Base-by-base conservation (phyloP, 1,284 basidiomycete species). In the Sphagnurus paluster region DNA sequence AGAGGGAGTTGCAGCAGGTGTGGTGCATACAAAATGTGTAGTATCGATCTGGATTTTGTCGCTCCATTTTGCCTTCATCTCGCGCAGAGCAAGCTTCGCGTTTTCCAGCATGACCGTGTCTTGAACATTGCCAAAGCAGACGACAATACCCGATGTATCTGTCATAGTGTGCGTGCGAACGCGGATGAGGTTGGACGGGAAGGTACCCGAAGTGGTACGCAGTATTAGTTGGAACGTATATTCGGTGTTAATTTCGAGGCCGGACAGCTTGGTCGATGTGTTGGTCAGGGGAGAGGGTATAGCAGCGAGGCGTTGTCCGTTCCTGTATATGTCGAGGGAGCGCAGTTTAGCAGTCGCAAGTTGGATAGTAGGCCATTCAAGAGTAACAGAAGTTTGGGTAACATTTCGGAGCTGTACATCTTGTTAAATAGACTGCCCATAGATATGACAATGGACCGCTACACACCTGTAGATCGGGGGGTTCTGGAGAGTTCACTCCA, bases 21-120 rank as follows among this genome's bases (percentile, higher is more conserved):
- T 92, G 2, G 92, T 95, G 62, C 93, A 96, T 28, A 97, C 93
- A 57, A 96, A 97, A 65, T 98, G 94, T 0, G 93, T 96, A 4
- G 94, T 97, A 60, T 97, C 94, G 48, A 98, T 94, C 69, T 95
- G 91, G 20, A 99, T 94, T 56, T 85, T 87, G 54, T 95, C 89
- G 56, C 86, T 90, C 83, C 87, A 93, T 53, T 87, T 87, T 0
- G 90, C 94, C 17, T 77, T 78, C 84, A 98, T 95, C 56, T 90
- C 84, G 35, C 75, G 62, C 41, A 98, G 66, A 7, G 90, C 90
- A 44, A 79, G 63, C 63, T 90, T 91, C 32, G 86, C 81, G 49
- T 92, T 83, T 58, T 89, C 85, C 42, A 94, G 71, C 46, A 93
- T 64, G 0, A 82, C 76, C 2, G 77, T 67, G 53, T 95, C 92